Conservation (phyloP, 2,329 filamentous ascomycete species). For the Ascochyta koolunga region DNA sequence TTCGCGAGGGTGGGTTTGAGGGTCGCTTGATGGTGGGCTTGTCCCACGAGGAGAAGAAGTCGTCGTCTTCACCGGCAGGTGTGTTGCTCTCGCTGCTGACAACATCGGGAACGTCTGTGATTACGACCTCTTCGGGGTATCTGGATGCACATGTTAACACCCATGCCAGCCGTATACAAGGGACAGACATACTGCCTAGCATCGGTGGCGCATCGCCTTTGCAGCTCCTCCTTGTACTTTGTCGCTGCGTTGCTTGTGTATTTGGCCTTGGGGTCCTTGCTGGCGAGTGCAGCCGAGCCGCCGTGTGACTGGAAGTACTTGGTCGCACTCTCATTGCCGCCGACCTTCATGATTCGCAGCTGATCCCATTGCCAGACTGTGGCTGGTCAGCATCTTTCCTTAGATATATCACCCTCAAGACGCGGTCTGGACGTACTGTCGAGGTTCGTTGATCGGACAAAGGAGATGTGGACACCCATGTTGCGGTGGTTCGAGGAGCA, state of each 20-base stretch:
- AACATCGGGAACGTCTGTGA: conserved; percentile 71
- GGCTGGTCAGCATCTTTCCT: conserved; percentile 58
- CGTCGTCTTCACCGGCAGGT: conserved; percentile 84
- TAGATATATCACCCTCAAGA: neutral
- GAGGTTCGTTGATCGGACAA: conserved; percentile 97
- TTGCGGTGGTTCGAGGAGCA: conserved; percentile 97
- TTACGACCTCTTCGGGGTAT: conserved; percentile 82
- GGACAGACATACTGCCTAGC: conserved; percentile 72
- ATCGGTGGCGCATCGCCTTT: conserved; percentile 81
- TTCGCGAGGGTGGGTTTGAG: conserved; percentile 89
- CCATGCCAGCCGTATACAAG: conserved; percentile 11
- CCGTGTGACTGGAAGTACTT: conserved; percentile 98
- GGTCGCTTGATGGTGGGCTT: conserved; percentile 97
- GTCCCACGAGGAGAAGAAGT: conserved; percentile 99
- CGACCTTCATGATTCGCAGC: conserved; percentile 95
- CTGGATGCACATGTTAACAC: conserved; percentile 54
- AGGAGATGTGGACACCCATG: conserved; percentile 97
- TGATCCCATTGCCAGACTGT: conserved; percentile 96
- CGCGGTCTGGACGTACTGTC: conserved; percentile 72
- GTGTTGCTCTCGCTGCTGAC: conserved; percentile 69
- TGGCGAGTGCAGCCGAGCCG: conserved; percentile 88
- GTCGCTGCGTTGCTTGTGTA: conserved; percentile 91
- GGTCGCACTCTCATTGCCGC: conserved; percentile 95
- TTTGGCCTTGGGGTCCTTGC: conserved; percentile 96
- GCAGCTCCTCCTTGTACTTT: conserved; percentile 98